Percentiles rank a stretch among this genome's conserved stretches.
These are phyloP conservation scores for Rhodotorula sp. DNA, from an alignment of 1,284 basidiomycete species.

Conservation along the genomic window DNA sequence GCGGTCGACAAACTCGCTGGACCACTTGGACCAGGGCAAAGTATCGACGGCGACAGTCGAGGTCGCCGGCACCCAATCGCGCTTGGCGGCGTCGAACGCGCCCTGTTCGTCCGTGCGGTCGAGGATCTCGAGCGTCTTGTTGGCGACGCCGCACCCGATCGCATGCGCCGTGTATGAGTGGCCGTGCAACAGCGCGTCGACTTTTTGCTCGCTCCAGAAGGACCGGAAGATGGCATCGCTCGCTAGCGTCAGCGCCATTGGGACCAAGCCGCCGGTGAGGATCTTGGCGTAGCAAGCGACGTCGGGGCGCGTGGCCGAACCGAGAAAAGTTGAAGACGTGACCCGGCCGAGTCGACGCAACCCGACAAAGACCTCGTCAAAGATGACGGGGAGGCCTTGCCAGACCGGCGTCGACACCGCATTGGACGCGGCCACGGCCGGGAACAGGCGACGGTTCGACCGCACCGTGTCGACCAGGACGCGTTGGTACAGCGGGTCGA, in stretches of 20 bases:
- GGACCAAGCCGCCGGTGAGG: slow-evolving; percentile 87
- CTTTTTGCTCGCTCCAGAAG: slow-evolving; percentile 73
- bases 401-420: slow-evolving; percentile 51
- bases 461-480: slow-evolving; percentile 80
- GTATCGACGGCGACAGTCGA: too few relatives aligned
- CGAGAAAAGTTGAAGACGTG: slow-evolving; percentile 65
- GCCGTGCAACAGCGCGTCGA: slow-evolving; percentile 84
- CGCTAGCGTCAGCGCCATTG: slow-evolving; percentile 80
- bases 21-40: slow-evolving; percentile 84
- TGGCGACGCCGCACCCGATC: slow-evolving; percentile 86
- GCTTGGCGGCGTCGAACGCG: slow-evolving; percentile 60
- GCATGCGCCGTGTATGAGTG: slow-evolving; percentile 94
- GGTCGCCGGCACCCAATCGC: slow-evolving; percentile 52
- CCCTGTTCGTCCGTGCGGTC: slow-evolving; percentile 49
- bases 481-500: slow-evolving; percentile 94
- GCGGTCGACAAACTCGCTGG: slow-evolving; percentile 63
- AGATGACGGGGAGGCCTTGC: slow-evolving; percentile 83
- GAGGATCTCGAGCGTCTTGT: slow-evolving; percentile 70
- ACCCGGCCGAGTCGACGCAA: slow-evolving; percentile 78
- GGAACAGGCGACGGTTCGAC: slow-evolving; percentile 54
- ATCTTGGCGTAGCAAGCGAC: slow-evolving; percentile 91
- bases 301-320: slow-evolving; percentile 64
- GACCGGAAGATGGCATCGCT: slow-evolving; percentile 73
- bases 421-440: slow-evolving; percentile 14
- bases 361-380: slow-evolving; percentile 94